Evolutionary conservation across 371 early-diverging fungal species (phyloP), one percentile per base, ranked within the genome.

Genomic region (Mortierella sp.): DNA sequence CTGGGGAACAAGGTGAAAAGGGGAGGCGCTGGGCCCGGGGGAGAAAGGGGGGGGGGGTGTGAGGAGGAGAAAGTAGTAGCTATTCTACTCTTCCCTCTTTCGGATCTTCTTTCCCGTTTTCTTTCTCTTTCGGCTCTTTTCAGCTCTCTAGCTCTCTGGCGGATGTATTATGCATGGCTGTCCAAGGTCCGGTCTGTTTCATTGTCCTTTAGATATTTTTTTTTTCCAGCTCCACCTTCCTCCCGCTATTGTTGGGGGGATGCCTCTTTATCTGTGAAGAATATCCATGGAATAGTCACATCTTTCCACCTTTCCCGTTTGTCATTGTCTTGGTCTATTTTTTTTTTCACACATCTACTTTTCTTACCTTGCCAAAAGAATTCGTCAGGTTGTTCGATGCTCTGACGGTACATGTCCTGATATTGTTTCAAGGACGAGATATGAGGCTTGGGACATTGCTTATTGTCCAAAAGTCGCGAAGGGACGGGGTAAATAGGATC

Each of bases 341-440:
- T 0, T 29, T n/a, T n/a, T n/a, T n/a, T n/a, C n/a, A n/a, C n/a
- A n/a, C n/a, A n/a, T n/a, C n/a, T n/a, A n/a, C n/a, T n/a, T n/a
- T 37, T 62, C 75, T 66, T 86, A 93, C 93, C 85, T 94, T 89
- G 75, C 92, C 90, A 86, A 92, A n/a, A 98, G 85, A 97, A 98
- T 43, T 74, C 79, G n/a, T 88, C 86, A 18, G 97, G 96, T 45
- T 96, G 69, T 43, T 89, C 84, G 61, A 97, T 85, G 74, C 92
- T 92, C 80, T 95, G 87, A 48, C 89, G 85, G 84, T 95, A 91
- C 87, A 95, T 83, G 43, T 86, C 64, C 63, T 87, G 72, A 84
- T 98, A 98, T 79, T 93, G 84, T 46, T 92, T 94, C 75, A 95
- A 70, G 30, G 93, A 91, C 47, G 81, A 75, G 61, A 96, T 81